Base-by-base conservation (phyloP, 2,329 filamentous ascomycete genomes). In the Exophiala sp. region DNA sequence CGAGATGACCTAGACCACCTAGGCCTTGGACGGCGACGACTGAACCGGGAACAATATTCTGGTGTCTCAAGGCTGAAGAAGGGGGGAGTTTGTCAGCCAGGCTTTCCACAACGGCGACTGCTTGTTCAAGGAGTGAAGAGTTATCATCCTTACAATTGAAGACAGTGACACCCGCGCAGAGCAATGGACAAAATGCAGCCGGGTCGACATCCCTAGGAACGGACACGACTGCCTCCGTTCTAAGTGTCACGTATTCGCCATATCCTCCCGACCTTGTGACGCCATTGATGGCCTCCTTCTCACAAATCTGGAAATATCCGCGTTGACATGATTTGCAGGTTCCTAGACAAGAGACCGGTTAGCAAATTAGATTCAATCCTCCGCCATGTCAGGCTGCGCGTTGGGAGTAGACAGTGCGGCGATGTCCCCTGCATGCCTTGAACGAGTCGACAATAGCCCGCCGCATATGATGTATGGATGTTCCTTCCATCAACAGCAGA, bases 291-390 rank as follows among this genome's bases (percentile, higher is more conserved):
- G 66, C 64, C 41, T 63, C 68, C 57, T 82, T 78, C 18, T 79
- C 72, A 66, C 86, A 90, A 67, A 83, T 82, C 64, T 89, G 83
- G 69, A 79, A 86, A 19, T 77, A 65, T 1, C 79, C 80, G 13
- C 78, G 73, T 48, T 76, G 75, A 68, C 86, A 90, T 10, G 76
- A 63, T 23, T 73, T 74, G 69, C 86, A 90, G 1, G 68, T 70
- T 1, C 80, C 81, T 77, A 10, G 3, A 7, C 7, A 22, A 8
- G 39, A 24, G 2, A 11, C 16, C 16, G 41, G 19, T 13, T 14
- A 35, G 37, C 8, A 34, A 22, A 19, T 27, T 21, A 7, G 19
- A 23, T 9, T 32, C n/a, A 32, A 10, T n/a, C n/a, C 29, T 32
- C 29, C 3, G 11, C 11, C 6, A 3, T 7, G 27, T 23, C 30